phyloP scores from a whole-genome alignment of 2,329 filamentous ascomycete species.

The Trichophyton benhamiae region DNA sequence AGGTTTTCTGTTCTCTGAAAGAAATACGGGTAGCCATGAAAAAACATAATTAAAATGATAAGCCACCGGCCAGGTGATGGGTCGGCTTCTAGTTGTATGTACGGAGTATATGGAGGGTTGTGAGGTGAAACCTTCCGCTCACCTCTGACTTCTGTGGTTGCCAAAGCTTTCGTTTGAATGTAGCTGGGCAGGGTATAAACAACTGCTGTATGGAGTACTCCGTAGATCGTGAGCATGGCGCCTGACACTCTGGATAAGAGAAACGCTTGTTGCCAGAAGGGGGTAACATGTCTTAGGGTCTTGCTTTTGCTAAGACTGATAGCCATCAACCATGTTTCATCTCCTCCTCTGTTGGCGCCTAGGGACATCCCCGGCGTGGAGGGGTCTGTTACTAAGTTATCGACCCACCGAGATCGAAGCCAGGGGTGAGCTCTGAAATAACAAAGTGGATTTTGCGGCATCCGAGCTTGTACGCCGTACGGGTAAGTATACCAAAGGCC shows the following conservation, averaged over 20 bases:
- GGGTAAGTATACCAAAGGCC: no score
- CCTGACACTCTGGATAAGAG: background rate
- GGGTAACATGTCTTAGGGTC: background rate
- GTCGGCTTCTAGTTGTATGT: no score
- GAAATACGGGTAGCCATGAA: background rate
- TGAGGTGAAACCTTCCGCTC: background rate
- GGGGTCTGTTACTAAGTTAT: no score
- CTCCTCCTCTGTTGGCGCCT: background rate
- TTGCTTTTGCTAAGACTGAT: background rate
- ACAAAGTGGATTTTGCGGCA: background rate
- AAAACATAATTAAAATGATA: background rate
- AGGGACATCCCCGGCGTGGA: no score
- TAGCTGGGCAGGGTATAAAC: background rate
- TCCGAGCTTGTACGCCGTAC: background rate
- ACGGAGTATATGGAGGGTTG: background rate
- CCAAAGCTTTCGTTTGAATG: background rate
- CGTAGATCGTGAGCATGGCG: background rate
- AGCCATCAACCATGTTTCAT: constrained; percentile 4
- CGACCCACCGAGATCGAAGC: background rate
- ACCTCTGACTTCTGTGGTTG: background rate
- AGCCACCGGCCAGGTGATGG: background rate
- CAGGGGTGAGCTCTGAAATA: background rate
- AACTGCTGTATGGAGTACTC: background rate
- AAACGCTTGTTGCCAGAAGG: background rate
- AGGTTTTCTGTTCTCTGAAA: background rate